These are phyloP conservation scores for Corylus heterophylla DNA, from an alignment of 306 rosid genomes.

Conservation along the genomic window DNA sequence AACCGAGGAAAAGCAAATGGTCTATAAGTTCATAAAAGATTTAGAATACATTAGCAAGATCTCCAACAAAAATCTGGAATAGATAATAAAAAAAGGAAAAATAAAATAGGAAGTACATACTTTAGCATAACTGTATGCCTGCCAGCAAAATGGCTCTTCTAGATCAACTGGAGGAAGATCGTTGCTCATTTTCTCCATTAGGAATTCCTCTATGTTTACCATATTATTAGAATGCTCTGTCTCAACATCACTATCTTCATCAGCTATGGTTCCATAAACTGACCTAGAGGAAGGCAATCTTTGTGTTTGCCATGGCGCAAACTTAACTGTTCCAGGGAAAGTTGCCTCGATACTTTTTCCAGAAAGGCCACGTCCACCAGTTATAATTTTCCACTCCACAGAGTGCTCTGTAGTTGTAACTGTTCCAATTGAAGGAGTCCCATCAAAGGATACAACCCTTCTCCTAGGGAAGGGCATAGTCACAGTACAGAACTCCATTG, in stretches of 20 bases:
- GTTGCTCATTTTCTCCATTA: slow-evolving; percentile 86
- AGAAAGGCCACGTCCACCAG: slow-evolving; percentile 77
- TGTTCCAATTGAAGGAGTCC: slow-evolving; percentile 89
- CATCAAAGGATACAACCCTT: slow-evolving; percentile 82
- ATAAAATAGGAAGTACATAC: slow-evolving; percentile 37
- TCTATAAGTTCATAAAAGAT: background rate
- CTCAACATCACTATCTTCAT: slow-evolving; percentile 85
- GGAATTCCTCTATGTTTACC: slow-evolving; percentile 69
- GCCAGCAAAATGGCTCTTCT: slow-evolving; percentile 99
- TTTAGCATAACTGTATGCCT: slow-evolving; percentile 90
- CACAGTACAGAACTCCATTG: slow-evolving; percentile 91
- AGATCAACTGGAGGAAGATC: slow-evolving; percentile 93
- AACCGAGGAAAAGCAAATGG: background rate
- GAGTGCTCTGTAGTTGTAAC: slow-evolving; percentile 88
- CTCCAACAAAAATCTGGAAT: slow-evolving; percentile 10
- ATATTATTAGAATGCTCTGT: slow-evolving; percentile 65
- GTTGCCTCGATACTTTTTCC: slow-evolving; percentile 96
- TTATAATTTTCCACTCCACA: slow-evolving; percentile 89
- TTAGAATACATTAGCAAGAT: slow-evolving; percentile 15
- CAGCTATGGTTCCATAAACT: slow-evolving; percentile 43
- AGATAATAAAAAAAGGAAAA: background rate
- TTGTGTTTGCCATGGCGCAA: slow-evolving; percentile 82
- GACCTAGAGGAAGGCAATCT: slow-evolving; percentile 45
- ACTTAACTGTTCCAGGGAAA: slow-evolving; percentile 90
- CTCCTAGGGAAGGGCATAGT: slow-evolving; percentile 88